Base-by-base conservation (phyloP, 2,329 filamentous ascomycete species). In the Pseudogymnoascus destructans region DNA sequence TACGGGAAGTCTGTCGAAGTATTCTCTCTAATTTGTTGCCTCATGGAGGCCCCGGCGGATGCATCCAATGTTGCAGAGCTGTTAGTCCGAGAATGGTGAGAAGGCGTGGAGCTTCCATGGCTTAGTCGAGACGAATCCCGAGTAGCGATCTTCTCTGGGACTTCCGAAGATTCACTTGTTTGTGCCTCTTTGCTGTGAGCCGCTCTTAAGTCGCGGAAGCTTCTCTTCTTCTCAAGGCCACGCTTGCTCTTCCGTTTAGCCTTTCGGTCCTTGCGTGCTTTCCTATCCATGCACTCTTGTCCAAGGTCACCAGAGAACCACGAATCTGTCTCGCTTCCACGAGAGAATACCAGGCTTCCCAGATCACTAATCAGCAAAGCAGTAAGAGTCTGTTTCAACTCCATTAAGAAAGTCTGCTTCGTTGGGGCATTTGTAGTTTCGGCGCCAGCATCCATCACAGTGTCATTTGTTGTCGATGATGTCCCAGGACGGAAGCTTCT, bases 311-410 rank as follows among this genome's bases (percentile, higher is more conserved):
- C 77, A 64, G 66, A 68, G 60, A 96, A 93, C 86, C 92, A 96
- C 2, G 77, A 77, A 69, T 97, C 93, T 0, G 92, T 97, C 73
- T 98, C 93, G 40, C 90, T 95, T 2, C 93, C 93, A 11, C 81
- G 76, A 36, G 84, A 80, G 57, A 95, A 93, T 1, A 96, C 85
- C 27, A 89, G 80, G 38, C 85, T 90, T 5, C 91, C 90, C 3
- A 97, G 77, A 69, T 98, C 93, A 55, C 92, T 97, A 23, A 97
- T 74, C 1, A 97, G 73, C 15, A 98, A 76, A 63, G 89, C 91
- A 1, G 86, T 92, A 36, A 97, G 73, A 0, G 84, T 87, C 67
- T 91, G 87, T 64, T 85, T 85, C 27, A 95, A 75, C 27, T 89
- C 85, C 6, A 81, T 76, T 58, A 95, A 74, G 70, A 96, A 95